A percentile compares a stretch with the other conserved stretches of the same genome.
Evolutionary conservation across 106 monocot genomes (phyloP).

Genomic region (Xerophyta viscosa): DNA sequence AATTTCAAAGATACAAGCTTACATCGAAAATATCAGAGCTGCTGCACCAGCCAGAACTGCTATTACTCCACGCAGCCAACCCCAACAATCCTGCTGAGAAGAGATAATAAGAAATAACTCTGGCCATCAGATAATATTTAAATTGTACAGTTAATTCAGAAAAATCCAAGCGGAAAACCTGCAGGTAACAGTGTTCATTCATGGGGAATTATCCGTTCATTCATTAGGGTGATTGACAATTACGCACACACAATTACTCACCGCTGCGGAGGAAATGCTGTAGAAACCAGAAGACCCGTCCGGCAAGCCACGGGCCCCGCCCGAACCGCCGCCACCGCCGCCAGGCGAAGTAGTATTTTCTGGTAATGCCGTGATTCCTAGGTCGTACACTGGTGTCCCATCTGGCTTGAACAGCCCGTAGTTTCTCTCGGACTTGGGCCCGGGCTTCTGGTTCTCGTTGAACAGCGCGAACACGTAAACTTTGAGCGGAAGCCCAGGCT

Average conservation of each 20-base stretch:
- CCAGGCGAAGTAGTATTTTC: not conserved
- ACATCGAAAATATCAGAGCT: no score
- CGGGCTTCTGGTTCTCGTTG: constrained; percentile 8
- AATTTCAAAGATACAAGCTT: no score
- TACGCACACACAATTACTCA: not conserved
- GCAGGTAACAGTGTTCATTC: no score
- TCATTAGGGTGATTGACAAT: no score
- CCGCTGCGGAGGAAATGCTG: constrained; percentile 7
- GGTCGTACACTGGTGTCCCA: constrained; percentile 6
- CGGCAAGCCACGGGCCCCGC: not conserved
- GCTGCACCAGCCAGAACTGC: no score
- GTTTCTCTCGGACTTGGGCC: constrained; percentile 8
- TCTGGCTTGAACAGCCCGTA: constrained; percentile 13
- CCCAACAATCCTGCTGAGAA: no score
- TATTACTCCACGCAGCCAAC: no score
- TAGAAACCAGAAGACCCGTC: constrained; percentile 9
- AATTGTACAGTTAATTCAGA: no score
- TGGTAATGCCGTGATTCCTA: constrained; percentile 1
- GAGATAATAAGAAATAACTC: no score
- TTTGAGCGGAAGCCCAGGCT: not conserved
- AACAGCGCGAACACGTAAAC: constrained; percentile 6
- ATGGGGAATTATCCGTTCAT: no score
- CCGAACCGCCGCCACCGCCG: not conserved
- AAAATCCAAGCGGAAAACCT: no score
- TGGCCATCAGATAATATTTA: no score